phyloP scores from a whole-genome alignment of 257 asterid species.

The Penstemon davidsonii region DNA sequence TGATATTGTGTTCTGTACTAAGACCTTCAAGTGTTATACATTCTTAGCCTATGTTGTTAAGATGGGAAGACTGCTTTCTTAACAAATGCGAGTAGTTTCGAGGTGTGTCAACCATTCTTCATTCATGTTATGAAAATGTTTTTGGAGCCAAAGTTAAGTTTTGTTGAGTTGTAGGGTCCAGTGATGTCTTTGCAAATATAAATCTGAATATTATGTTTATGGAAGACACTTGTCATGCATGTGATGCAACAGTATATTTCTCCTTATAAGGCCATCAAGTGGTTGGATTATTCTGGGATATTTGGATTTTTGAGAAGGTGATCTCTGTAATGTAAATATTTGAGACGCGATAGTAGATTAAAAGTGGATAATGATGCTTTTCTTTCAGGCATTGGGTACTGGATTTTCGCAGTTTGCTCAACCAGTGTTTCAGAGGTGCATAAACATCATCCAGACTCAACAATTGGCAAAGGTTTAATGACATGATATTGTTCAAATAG shows the following conservation, averaged over 20 bases:
- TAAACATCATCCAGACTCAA: slow-evolving; percentile 85
- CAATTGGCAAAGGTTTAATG: slow-evolving; percentile 82
- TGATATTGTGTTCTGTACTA: slow-evolving; percentile 1
- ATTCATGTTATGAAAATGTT: slow-evolving; percentile 13
- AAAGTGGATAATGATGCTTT: slow-evolving; percentile 2
- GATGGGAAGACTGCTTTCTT: background rate
- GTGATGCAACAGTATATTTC: slow-evolving; percentile 4
- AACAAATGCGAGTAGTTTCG: background rate
- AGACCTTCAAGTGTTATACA: slow-evolving; percentile 1
- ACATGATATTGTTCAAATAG: slow-evolving; percentile 23
- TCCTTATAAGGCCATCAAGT: background rate
- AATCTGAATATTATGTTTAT: background rate
- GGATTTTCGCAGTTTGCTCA: slow-evolving; percentile 89
- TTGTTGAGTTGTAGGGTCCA: background rate
- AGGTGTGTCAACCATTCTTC: background rate
- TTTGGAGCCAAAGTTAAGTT: background rate
- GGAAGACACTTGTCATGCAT: slow-evolving; percentile 13
- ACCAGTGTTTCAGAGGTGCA: slow-evolving; percentile 97
- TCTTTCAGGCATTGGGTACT: slow-evolving; percentile 78
- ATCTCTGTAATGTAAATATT: background rate
- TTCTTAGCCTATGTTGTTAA: background rate
- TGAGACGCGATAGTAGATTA: background rate
- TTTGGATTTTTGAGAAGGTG: background rate
- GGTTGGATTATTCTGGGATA: background rate
- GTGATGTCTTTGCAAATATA: background rate